Evolutionary conservation across 2,329 filamentous ascomycete genomes (phyloP).

Genomic region (Chaetomium globosum): DNA sequence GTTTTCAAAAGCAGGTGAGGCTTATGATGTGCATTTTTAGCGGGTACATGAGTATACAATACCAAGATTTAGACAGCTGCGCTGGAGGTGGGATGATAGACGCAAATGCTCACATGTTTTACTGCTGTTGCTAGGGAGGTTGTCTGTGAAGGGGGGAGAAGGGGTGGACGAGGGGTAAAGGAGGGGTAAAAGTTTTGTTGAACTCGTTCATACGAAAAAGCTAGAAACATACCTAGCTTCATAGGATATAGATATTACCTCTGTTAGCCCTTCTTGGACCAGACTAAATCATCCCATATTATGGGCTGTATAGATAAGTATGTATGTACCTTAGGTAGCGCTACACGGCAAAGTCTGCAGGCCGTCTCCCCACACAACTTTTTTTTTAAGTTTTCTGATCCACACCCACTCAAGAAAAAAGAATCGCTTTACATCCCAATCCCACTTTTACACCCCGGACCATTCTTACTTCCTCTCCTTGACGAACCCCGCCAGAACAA

Average conservation of each 20-base stretch:
- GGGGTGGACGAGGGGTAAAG: not conserved
- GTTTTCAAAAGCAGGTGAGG: constrained; percentile 15
- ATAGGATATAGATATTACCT: not conserved
- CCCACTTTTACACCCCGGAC: not conserved
- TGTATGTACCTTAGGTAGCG: not conserved
- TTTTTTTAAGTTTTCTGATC: constrained; percentile 15
- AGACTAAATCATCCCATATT: not conserved
- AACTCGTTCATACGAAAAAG: not conserved
- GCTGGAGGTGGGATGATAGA: not conserved
- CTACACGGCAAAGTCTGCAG: constrained; percentile 9
- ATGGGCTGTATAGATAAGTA: too few relatives aligned
- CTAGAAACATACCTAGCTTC: not conserved
- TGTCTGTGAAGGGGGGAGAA: not conserved
- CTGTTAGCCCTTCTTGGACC: too few relatives aligned
- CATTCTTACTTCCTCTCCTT: not conserved
- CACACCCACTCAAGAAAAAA: constrained; percentile 21
- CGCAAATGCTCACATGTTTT: not conserved
- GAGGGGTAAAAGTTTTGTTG: not conserved
- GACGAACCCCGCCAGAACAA: not conserved
- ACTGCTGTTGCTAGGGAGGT: not conserved
- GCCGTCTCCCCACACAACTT: constrained; percentile 21
- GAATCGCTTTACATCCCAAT: not conserved
- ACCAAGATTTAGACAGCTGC: constrained; percentile 1
- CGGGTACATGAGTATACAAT: constrained; percentile 11
- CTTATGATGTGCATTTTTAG: constrained; percentile 21